Percentiles rank a stretch among this genome's conserved stretches.
These are phyloP conservation scores for Dictyostelium discoideum DNA, from an alignment of 78 protist genomes.

Conservation along the genomic window dicty_2.7 NC_007088.5:5787501-5788000, in stretches of 20 bases:
- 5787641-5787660: not conserved
- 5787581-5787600: constrained; percentile 76
- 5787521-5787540: constrained; percentile 1
- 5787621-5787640: constrained; percentile 29
- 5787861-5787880: not conserved
- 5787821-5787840: too few species aligned
- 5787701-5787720: constrained; percentile 71
- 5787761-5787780: constrained; percentile 58
- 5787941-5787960: constrained; percentile 59
- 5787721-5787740: constrained; percentile 40
- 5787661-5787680: constrained; percentile 69
- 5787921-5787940: constrained; percentile 71
- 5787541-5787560: constrained; percentile 72
- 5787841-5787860: too few species aligned
- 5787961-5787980: constrained; percentile 56
- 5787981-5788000: constrained; percentile 84
- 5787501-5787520: too few species aligned
- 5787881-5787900: constrained; percentile 25
- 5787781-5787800: constrained; percentile 46
- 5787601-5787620: constrained; percentile 67
- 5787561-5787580: constrained; percentile 41
- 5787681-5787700: constrained; percentile 48
- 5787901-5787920: constrained; percentile 52
- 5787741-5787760: constrained; percentile 52
- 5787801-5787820: too few species aligned